Evolutionary conservation across 768 basidiomycete genomes (phyloP).

Genomic region (Hortiboletus campestris): DNA sequence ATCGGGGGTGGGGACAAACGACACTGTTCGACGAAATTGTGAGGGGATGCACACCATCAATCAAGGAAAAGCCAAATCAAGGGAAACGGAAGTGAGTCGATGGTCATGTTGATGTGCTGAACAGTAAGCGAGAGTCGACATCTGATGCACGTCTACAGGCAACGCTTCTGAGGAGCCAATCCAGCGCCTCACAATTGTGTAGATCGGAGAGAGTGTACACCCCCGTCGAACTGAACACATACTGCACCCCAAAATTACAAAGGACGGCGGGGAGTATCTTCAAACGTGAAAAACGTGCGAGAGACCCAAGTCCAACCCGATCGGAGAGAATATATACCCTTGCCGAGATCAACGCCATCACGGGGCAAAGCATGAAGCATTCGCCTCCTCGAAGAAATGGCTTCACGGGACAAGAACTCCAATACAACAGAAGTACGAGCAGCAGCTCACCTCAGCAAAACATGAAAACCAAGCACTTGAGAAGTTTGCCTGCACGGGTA

Average conservation of each 20-base stretch:
- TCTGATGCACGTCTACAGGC: constrained; percentile 8
- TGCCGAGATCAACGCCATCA: constrained; percentile 33
- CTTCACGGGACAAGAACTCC: constrained; percentile 11
- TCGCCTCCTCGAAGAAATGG: constrained; percentile 24
- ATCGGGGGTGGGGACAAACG: constrained; percentile 10
- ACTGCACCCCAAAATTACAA: constrained; percentile 17
- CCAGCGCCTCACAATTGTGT: constrained; percentile 21
- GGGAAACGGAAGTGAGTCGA: constrained; percentile 23
- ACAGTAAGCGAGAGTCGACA: not conserved
- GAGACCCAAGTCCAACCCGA: constrained; percentile 29
- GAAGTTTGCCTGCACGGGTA: constrained; percentile 7
- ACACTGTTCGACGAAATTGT: constrained; percentile 10
- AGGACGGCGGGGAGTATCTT: constrained; percentile 4
- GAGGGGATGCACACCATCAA: constrained; percentile 12
- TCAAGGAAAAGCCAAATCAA: constrained; percentile 16
- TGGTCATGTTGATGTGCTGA: not conserved
- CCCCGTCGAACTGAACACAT: constrained; percentile 19
- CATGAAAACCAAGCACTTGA: constrained; percentile 7
- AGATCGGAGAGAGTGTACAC: constrained; percentile 26
- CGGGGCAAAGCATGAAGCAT: constrained; percentile 23
- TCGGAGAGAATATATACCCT: constrained; percentile 36
- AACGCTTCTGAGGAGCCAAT: constrained; percentile 21
- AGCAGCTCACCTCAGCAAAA: constrained; percentile 23
- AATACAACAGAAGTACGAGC: constrained; percentile 15
- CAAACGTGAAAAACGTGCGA: constrained; percentile 20